Percentiles rank a stretch among this genome's conserved stretches.
phyloP scores from a whole-genome alignment of 1,284 basidiomycete genomes.

The Cystobasidiaceae sp. region DNA sequence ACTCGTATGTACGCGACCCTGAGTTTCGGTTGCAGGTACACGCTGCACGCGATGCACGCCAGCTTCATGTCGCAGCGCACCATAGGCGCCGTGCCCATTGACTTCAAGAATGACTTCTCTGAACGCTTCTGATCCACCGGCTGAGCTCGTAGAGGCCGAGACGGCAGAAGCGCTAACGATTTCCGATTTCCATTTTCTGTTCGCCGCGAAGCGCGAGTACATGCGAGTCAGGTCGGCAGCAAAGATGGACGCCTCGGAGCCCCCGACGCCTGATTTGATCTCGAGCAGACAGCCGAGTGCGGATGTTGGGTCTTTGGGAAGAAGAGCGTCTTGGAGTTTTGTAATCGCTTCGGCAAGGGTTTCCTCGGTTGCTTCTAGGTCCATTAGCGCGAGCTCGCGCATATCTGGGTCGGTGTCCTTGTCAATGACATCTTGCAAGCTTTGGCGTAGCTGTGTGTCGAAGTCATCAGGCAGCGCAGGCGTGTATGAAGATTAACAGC shows the following conservation, averaged over 20 bases:
- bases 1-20: conserved; percentile 85
- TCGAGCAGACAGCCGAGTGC: conserved; percentile 76
- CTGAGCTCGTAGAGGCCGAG: background rate
- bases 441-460: conserved; percentile 42
- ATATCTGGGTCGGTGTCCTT: conserved; percentile 71
- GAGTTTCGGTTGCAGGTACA: conserved; percentile 81
- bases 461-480: conserved; percentile 51
- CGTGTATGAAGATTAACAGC: background rate
- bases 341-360: conserved; percentile 55
- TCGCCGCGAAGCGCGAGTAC: conserved; percentile 68
- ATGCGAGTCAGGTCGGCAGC: conserved; percentile 72
- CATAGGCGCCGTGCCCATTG: conserved; percentile 71
- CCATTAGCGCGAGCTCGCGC: conserved; percentile 67
- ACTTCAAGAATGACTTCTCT: conserved; percentile 75
- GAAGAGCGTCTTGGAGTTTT: conserved; percentile 62
- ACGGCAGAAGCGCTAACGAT: conserved; percentile 25
- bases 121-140: conserved; percentile 33
- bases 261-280: conserved; percentile 87
- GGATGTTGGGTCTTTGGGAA: conserved; percentile 63
- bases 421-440: conserved; percentile 51
- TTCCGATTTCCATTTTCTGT: conserved; percentile 38
- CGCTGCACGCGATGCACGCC: conserved; percentile 95
- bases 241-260: conserved; percentile 81
- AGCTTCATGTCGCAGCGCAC: conserved; percentile 77
- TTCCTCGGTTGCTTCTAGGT: conserved; percentile 56